A percentile compares a stretch with the other conserved stretches of the same genome.
These are phyloP conservation scores for Bolboschoenus planiculmis DNA, from an alignment of 176 grass and related monocot genomes.

Conservation along the genomic window DNA sequence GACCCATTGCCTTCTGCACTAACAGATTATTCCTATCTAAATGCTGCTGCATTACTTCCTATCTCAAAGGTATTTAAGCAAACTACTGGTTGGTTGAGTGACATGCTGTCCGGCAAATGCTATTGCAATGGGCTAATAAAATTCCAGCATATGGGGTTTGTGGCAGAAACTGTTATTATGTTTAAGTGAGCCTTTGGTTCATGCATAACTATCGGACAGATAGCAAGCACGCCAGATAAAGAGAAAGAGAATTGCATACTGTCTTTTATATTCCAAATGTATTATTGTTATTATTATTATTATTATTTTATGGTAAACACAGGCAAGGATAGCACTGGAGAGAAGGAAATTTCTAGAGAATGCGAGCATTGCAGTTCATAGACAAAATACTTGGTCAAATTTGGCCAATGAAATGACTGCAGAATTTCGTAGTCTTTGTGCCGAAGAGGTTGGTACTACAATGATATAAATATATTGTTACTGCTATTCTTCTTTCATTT, in stretches of 20 bases:
- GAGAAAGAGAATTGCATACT: not conserved
- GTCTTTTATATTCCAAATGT: not conserved
- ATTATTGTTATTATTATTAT: not conserved
- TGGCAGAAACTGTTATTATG: not conserved
- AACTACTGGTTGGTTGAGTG: not conserved
- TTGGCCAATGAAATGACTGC: constrained; percentile 99
- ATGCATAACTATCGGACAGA: not conserved
- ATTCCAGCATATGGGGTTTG: not conserved
- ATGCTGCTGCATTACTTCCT: constrained; percentile 88
- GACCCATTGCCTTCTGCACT: constrained; percentile 76
- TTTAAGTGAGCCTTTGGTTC: not conserved
- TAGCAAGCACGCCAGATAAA: not conserved
- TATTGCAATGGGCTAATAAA: not conserved
- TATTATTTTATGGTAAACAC: constrained; percentile 14
- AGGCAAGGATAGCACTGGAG: constrained; percentile 98
- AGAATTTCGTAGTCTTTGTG: constrained; percentile 97
- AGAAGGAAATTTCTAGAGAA: constrained; percentile 95
- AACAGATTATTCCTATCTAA: constrained; percentile 95
- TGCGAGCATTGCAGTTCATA: constrained; percentile 83
- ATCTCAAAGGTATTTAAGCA: constrained; percentile 52
- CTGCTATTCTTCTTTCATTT: constrained; percentile 23
- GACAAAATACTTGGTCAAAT: constrained; percentile 88
- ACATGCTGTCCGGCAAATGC: not conserved
- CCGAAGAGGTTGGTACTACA: constrained; percentile 77
- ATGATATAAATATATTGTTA: constrained; percentile 25